Base-by-base conservation (phyloP, 1,284 basidiomycete species). In the Boletellus dicymbophilus region DNA sequence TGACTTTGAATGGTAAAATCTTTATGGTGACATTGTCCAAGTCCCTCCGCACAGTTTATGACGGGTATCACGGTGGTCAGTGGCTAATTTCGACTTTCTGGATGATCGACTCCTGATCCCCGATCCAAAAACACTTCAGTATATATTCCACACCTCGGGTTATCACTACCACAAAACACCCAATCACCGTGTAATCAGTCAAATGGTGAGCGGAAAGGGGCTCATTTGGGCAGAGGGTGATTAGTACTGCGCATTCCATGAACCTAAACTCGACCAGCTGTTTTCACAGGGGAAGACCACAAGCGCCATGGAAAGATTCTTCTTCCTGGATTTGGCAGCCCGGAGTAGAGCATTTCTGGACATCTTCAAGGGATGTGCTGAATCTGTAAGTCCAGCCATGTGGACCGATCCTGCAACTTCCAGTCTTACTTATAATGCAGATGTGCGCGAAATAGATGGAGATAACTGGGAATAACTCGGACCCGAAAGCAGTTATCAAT, bases 371-470 rank as follows among this genome's bases (percentile, higher is more conserved):
- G 46, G 28, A 30, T 65, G 55, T 16, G 65, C 59, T 1, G 55
- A 57, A 49, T 57, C 54, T 16, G 63, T 66, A 41, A 26, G 53
- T 64, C 39, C 12, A 6, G 12, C 8, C 7, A 22, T 37, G 2
- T 5, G 15, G 13, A n/a, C 55, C 58, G 26, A 54, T 52, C 8
- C 18, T 20, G 16, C 15, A 0, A 7, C 37, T 18, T 4, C 63
- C 59, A 58, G 33, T 23, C 42, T 44, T 18, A 44, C 10, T 27
- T 28, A n/a, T 20, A 28, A 40, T 20, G 8, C 44, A 82, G 81
- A 67, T 81, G 54, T 66, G 67, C 11, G 47, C 58, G 15, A 72
- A 72, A 58, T 80, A 78, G 81, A 73, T 64, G 46, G 75, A 80
- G 25, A 58, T 68, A 5, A 60, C 78, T 18, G 56, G 47, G 7